phyloP scores from a whole-genome alignment of 148 eudicot species.

The Cornus controversa region DNA sequence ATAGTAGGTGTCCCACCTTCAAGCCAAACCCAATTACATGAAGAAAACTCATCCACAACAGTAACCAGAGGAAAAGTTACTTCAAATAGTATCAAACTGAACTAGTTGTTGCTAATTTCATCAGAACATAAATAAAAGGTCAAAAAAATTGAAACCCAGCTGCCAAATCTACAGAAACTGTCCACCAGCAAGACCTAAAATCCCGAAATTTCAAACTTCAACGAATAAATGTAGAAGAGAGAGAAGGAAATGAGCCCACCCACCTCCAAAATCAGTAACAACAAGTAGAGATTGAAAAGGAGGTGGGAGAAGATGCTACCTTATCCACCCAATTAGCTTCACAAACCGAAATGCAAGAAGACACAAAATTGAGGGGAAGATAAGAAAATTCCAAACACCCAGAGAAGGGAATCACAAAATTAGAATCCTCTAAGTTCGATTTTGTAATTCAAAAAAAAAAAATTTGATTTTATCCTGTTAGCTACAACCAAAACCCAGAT shows the following conservation, averaged over 20 bases:
- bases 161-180: conserved; percentile 36
- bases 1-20: conserved; percentile 61
- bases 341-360: conserved; percentile 16
- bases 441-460: conserved; percentile 29
- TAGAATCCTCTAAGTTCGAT: conserved; percentile 41
- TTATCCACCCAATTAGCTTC: conserved; percentile 34
- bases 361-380: conserved; percentile 26
- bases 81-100: conserved; percentile 23
- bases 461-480: conserved; percentile 28
- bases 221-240: conserved; percentile 6
- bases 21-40: conserved; percentile 71
- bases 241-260: conserved; percentile 7
- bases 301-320: conserved; percentile 29
- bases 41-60: conserved; percentile 69
- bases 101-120: conserved; percentile 11
- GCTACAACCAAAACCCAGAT: conserved; percentile 39
- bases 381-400: conserved; percentile 22
- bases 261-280: conserved; percentile 18
- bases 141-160: conserved; percentile 5
- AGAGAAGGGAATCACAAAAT: conserved; percentile 36
- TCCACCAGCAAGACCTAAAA: conserved; percentile 19
- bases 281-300: conserved; percentile 27
- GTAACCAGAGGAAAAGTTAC: conserved; percentile 7
- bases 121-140: conserved; percentile 3
- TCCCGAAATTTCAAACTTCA: conserved; percentile 20